phyloP scores from a whole-genome alignment of 495 filamentous ascomycete species.

The Trichoderma orchidacearum region DNA sequence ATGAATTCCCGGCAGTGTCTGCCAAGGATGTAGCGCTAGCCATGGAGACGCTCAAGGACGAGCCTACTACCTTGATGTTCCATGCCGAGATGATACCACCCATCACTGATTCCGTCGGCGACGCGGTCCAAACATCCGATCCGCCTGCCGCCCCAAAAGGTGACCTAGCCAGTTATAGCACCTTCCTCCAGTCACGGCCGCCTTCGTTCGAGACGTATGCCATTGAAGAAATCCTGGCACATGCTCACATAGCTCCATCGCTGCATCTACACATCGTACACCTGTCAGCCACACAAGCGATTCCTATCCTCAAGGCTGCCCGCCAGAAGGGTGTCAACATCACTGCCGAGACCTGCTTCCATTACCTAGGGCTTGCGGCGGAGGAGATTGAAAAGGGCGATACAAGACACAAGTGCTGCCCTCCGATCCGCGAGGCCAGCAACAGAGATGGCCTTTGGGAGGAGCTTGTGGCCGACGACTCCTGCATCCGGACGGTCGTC shows the following conservation, averaged over 20 bases:
- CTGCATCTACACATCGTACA: constrained; percentile 92
- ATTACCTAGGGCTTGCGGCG: constrained; percentile 85
- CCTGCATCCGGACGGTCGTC: constrained; percentile 87
- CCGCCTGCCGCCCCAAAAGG: constrained; percentile 65
- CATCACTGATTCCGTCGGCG: constrained; percentile 66
- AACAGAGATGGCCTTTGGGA: constrained; percentile 89
- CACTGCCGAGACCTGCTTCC: constrained; percentile 96
- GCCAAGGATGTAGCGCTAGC: constrained; percentile 63
- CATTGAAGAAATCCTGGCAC: constrained; percentile 69
- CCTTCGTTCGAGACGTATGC: constrained; percentile 86
- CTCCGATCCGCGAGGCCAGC: constrained; percentile 69
- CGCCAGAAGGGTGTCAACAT: constrained; percentile 71
- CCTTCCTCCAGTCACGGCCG: constrained; percentile 85
- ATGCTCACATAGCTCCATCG: constrained; percentile 67
- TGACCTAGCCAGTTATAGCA: constrained; percentile 66
- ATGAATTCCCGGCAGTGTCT: constrained; percentile 88
- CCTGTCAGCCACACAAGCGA: constrained; percentile 83
- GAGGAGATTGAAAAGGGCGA: constrained; percentile 82
- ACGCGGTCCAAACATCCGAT: constrained; percentile 56
- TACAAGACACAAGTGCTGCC: constrained; percentile 95
- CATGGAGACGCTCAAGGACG: constrained; percentile 63
- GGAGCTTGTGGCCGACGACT: constrained; percentile 55
- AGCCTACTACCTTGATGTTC: constrained; percentile 87
- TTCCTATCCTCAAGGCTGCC: constrained; percentile 72
- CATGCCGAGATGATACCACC: constrained; percentile 97